phyloP scores from a whole-genome alignment of 2,329 filamentous ascomycete genomes.

The Thermoascus crustaceus region DNA sequence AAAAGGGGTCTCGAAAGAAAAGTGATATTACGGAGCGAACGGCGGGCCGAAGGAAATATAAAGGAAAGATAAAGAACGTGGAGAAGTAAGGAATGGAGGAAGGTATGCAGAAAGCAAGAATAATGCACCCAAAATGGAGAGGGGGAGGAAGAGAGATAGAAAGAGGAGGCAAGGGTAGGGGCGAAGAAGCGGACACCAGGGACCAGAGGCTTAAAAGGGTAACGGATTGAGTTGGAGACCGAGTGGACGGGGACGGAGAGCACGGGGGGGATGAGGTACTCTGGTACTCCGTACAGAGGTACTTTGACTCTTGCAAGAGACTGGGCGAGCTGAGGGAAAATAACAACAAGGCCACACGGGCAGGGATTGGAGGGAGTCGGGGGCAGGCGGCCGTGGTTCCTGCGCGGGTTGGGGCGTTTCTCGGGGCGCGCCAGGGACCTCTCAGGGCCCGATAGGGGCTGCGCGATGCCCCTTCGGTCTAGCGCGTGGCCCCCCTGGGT shows the following conservation, averaged over 20 bases:
- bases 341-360: slow-evolving; percentile 1
- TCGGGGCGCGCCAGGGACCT: background rate
- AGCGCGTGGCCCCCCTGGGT: slow-evolving; percentile 1
- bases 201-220: background rate
- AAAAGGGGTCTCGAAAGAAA: slow-evolving; percentile 19
- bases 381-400: slow-evolving; percentile 9
- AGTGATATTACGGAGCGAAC: slow-evolving; percentile 33
- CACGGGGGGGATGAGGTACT: background rate
- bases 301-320: slow-evolving; percentile 1
- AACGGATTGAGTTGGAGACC: background rate
- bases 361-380: slow-evolving; percentile 1
- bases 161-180: slow-evolving; percentile 4
- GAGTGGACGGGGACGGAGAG: background rate
- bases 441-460: background rate
- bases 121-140: slow-evolving; percentile 5
- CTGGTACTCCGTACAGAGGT: no score
- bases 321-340: background rate
- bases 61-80: slow-evolving; percentile 17
- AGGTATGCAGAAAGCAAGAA: slow-evolving; percentile 8
- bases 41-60: slow-evolving; percentile 8
- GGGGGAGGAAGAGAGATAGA: slow-evolving; percentile 3
- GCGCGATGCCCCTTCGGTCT: slow-evolving; percentile 2
- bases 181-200: background rate
- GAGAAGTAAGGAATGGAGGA: slow-evolving; percentile 15
- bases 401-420: slow-evolving; percentile 10